Percentiles rank a stretch among this genome's conserved stretches.
These are phyloP conservation scores for Nakazawaea populi DNA, from an alignment of 805 yeast genomes.

Conservation along the genomic window DNA sequence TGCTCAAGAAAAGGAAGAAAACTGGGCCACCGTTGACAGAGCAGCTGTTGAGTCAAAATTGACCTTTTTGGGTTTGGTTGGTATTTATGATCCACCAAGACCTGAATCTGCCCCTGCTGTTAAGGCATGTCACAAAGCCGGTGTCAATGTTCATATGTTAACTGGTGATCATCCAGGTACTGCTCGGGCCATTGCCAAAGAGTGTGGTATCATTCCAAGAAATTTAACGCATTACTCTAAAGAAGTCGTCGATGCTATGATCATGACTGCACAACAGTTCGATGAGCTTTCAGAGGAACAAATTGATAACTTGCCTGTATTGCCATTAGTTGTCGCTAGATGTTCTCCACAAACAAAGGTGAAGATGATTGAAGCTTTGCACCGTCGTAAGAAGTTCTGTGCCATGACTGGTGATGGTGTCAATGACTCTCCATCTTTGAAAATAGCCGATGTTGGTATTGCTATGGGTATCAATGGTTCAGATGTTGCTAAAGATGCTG, in stretches of 20 bases:
- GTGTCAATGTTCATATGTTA: conserved; percentile 74
- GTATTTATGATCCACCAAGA: conserved; percentile 80
- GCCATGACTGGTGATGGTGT: conserved; percentile 89
- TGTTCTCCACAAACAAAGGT: conserved; percentile 83
- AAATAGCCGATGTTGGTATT: conserved; percentile 75
- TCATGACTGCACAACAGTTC: conserved; percentile 70
- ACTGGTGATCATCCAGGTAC: conserved; percentile 81
- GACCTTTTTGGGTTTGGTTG: conserved; percentile 61
- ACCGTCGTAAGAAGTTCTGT: conserved; percentile 53
- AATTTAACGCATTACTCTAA: conserved; percentile 48
- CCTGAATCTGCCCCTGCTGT: conserved; percentile 63
- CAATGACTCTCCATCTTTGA: conserved; percentile 73
- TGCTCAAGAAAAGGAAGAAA: conserved; percentile 20
- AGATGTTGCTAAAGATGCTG: conserved; percentile 81
- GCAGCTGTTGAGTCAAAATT: conserved; percentile 45
- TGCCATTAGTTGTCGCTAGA: conserved; percentile 75
- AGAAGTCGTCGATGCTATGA: conserved; percentile 58
- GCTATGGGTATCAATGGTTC: conserved; percentile 82
- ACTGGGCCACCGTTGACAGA: conserved; percentile 30
- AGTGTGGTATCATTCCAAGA: conserved; percentile 69
- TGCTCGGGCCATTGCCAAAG: conserved; percentile 74
- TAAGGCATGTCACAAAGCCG: conserved; percentile 62
- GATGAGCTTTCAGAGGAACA: conserved; percentile 56
- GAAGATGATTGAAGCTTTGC: conserved; percentile 73
- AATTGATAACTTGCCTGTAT: conserved; percentile 56